Conservation (phyloP, 2,329 filamentous ascomycete species). For the Huntiella decipiens region DNA sequence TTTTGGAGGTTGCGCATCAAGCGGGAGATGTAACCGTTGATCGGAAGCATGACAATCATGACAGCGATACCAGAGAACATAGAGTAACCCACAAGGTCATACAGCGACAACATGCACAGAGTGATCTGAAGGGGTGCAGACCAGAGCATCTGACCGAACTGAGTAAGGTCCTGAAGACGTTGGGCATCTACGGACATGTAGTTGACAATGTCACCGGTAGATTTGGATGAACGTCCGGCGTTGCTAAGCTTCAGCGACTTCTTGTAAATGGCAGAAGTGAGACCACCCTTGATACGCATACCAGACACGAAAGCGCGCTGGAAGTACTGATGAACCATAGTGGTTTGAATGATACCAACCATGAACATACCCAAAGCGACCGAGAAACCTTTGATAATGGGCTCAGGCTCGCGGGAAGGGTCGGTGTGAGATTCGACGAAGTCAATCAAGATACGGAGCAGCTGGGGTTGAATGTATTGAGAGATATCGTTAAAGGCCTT, state of each 20-base stretch:
- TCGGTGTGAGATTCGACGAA: slow-evolving; percentile 51
- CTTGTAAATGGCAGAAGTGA: slow-evolving; percentile 80
- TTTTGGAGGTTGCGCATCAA: slow-evolving; percentile 93
- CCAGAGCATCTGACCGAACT: slow-evolving; percentile 91
- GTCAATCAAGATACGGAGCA: slow-evolving; percentile 63
- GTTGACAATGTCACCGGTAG: slow-evolving; percentile 95
- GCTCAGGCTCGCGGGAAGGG: slow-evolving; percentile 38
- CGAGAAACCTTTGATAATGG: slow-evolving; percentile 63
- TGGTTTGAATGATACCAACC: slow-evolving; percentile 70
- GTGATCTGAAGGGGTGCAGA: slow-evolving; percentile 92
- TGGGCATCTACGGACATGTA: slow-evolving; percentile 99
- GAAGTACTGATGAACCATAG: slow-evolving; percentile 87
- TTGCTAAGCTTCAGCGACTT: slow-evolving; percentile 85
- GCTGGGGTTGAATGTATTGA: slow-evolving; percentile 78
- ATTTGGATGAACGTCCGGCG: slow-evolving; percentile 73
- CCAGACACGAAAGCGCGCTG: slow-evolving; percentile 79
- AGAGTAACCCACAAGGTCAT: slow-evolving; percentile 81
- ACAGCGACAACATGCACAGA: slow-evolving; percentile 88
- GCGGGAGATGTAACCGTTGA: slow-evolving; percentile 80
- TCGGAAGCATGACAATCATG: slow-evolving; percentile 93
- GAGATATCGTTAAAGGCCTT: slow-evolving; percentile 76
- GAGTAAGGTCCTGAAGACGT: slow-evolving; percentile 79
- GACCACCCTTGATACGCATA: slow-evolving; percentile 85
- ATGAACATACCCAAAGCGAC: slow-evolving; percentile 87
- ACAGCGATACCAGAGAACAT: slow-evolving; percentile 91